These are phyloP conservation scores for Smittium culicis DNA, from an alignment of 371 early-diverging fungal genomes.

Conservation along the genomic window DNA sequence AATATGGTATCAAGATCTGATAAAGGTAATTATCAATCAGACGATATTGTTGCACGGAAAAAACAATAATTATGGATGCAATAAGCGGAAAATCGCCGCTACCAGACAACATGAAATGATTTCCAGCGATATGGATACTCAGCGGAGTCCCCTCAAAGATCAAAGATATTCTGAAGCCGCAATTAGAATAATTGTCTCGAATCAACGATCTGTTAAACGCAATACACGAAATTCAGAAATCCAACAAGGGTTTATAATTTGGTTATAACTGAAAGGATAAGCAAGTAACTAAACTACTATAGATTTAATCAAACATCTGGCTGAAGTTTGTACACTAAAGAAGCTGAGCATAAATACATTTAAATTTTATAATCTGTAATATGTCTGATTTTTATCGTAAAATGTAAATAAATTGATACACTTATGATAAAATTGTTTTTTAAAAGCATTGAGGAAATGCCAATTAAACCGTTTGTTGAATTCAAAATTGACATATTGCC, in stretches of 20 bases:
- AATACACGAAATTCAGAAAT: neutral
- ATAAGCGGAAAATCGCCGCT: slow-evolving; percentile 5
- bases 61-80: neutral
- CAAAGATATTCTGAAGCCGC: neutral
- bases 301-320: neutral
- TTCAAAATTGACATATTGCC: neutral
- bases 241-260: neutral
- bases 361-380: neutral
- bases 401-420: neutral
- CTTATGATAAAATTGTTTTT: neutral
- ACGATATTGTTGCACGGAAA: neutral
- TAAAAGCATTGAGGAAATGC: neutral
- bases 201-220: neutral
- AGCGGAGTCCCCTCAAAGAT: slow-evolving; percentile 2
- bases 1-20: neutral
- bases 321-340: neutral
- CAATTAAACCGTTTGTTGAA: neutral
- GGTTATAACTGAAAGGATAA: neutral
- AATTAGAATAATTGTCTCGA: neutral
- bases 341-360: neutral
- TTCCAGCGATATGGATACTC: neutral
- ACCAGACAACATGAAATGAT: slow-evolving; percentile 1
- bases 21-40: neutral
- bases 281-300: slow-evolving; percentile 1
- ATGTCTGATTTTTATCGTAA: neutral